Evolutionary conservation across 306 rosid species (phyloP).

Genomic region (Lablab purpureus): DNA sequence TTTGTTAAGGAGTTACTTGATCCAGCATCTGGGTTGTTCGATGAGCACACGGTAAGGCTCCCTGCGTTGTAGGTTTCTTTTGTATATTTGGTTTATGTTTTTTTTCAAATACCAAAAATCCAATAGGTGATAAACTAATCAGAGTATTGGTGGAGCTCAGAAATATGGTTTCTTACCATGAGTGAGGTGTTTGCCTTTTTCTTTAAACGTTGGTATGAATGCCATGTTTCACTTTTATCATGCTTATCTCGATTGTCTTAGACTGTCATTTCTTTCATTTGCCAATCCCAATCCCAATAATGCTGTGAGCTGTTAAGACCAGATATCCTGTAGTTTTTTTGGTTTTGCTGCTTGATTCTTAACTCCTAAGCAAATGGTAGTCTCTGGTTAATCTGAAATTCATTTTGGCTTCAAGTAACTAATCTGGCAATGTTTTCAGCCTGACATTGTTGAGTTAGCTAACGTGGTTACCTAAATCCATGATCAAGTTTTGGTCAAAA

Average conservation of each 20-base stretch:
- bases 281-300: neutral
- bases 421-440: neutral
- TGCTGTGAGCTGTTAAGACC: slow-evolving; percentile 12
- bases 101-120: neutral
- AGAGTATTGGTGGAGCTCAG: neutral
- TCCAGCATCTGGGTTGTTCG: slow-evolving; percentile 66
- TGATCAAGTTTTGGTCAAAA: neutral
- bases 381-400: slow-evolving; percentile 6
- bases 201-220: neutral
- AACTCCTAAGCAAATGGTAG: slow-evolving; percentile 25
- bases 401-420: neutral
- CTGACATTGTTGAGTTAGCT: slow-evolving; percentile 18
- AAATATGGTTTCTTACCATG: slow-evolving; percentile 32
- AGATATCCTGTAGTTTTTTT: neutral
- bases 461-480: slow-evolving; percentile 15
- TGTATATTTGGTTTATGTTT: slow-evolving; percentile 21
- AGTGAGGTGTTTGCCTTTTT: neutral
- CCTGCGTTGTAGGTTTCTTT: slow-evolving; percentile 35
- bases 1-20: slow-evolving; percentile 65
- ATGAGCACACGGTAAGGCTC: slow-evolving; percentile 70
- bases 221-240: slow-evolving; percentile 1
- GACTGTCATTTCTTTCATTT: neutral
- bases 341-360: slow-evolving; percentile 1
- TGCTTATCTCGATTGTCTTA: slow-evolving; percentile 17
- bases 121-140: neutral